Evolutionary conservation across 352 stramenopile species (phyloP).

Genomic region (Globisporangium mamillatum): DNA sequence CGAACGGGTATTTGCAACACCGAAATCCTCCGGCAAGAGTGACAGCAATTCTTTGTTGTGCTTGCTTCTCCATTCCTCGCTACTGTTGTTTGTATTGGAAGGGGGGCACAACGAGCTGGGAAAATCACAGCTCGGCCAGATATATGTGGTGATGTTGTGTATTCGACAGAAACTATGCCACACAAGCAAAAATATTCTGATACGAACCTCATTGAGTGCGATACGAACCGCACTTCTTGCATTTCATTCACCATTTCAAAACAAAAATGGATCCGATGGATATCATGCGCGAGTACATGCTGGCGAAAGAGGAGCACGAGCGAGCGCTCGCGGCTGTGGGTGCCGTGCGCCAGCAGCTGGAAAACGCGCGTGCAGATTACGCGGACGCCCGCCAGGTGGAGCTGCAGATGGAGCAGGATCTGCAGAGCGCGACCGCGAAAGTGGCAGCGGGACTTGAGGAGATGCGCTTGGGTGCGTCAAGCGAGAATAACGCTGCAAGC

Average conservation of each 20-base stretch:
- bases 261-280: constrained; percentile 10
- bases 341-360: constrained; percentile 19
- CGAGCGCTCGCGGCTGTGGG: constrained; percentile 29
- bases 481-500: not conserved
- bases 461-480: constrained; percentile 4
- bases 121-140: too few relatives aligned
- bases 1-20: too few relatives aligned
- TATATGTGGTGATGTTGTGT: too few relatives aligned
- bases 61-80: too few relatives aligned
- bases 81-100: too few relatives aligned
- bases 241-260: not conserved
- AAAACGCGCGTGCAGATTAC: constrained; percentile 28
- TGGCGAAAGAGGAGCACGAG: constrained; percentile 40
- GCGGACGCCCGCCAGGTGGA: constrained; percentile 25
- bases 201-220: too few relatives aligned
- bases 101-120: too few relatives aligned
- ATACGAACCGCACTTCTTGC: not conserved
- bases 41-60: too few relatives aligned
- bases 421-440: constrained; percentile 7
- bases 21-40: too few relatives aligned
- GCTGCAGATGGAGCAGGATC: constrained; percentile 15
- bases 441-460: constrained; percentile 9
- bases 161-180: too few relatives aligned
- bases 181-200: too few relatives aligned
- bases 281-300: constrained; percentile 33